Evolutionary conservation across 108 stramenopile genomes (phyloP), one percentile per base, ranked within the genome.

Genomic region (Nitzschia sp.): DNA sequence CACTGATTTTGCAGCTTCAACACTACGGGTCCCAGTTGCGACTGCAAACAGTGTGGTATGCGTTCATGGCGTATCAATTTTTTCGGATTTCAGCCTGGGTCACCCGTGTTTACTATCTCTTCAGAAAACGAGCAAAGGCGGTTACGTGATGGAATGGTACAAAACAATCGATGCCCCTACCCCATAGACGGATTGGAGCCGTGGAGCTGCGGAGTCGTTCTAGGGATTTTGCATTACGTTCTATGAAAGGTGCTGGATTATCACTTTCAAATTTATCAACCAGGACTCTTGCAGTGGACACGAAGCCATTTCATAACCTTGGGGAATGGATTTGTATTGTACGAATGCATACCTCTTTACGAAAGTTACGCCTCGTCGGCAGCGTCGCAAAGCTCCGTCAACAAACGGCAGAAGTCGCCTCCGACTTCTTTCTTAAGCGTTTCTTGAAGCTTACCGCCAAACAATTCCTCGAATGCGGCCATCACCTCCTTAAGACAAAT

Each of bases 1-100:
- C 65, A 5, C 66, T 86, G 56, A 90, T 95, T 87, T 70, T 91
- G 24, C 75, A 88, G 26, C 66, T 93, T 55, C 92, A 95, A 64
- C 62, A 73, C 19, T n/a, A 33, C 73, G 35, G 90, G 91, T 0
- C 48, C 56, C 24, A 68, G 65, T 25, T 54, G 51, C 35, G 87
- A 82, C 65, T 92, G 11, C 66, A 67, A 4, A 82, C 84, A 0
- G 78, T 93, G 45, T 93, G 94, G 91, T 75, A 70, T 8, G 76
- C 87, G 11, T 91, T 93, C 48, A 55, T 82, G 1, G 63, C 58
- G 0, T 95, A 93, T 55, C 87, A 95, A 49, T 63, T 91, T 19
- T 70, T 84, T 19, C 79, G 93, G 5, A 31, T 36, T 45, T 33
- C 26, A 1, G 45, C 48, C 11, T 82, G 78, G 81, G 19, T 80